These are phyloP conservation scores for Fomes fomentarius DNA, from an alignment of 1,284 basidiomycete species.

Conservation along the genomic window DNA sequence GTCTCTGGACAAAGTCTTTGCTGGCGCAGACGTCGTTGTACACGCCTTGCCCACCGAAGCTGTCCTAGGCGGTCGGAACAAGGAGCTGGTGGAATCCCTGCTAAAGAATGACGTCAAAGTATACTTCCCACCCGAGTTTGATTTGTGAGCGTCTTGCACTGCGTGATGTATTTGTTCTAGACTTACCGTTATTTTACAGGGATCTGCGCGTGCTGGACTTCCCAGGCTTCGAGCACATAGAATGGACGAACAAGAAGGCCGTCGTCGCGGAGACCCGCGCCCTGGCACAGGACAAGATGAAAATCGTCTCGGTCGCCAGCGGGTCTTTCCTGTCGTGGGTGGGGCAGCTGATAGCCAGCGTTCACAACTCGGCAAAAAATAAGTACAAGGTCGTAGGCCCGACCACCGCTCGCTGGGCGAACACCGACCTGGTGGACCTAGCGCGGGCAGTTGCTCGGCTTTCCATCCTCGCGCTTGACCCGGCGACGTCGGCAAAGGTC, in stretches of 20 bases:
- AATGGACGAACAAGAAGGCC: constrained; percentile 28
- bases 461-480: constrained; percentile 26
- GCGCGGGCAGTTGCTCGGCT: constrained; percentile 30
- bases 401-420: constrained; percentile 17
- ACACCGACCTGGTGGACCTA: constrained; percentile 31
- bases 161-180: too few relatives aligned
- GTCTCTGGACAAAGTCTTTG: constrained; percentile 21
- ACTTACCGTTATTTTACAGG: constrained; percentile 12
- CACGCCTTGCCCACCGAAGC: constrained; percentile 18
- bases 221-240: constrained; percentile 23
- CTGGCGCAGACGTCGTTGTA: constrained; percentile 30
- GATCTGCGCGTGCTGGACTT: constrained; percentile 31
- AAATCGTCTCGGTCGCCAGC: constrained; percentile 29
- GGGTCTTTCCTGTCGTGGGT: constrained; percentile 24
- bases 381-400: constrained; percentile 25
- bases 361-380: too few relatives aligned
- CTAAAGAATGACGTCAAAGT: constrained; percentile 26
- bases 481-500: constrained; percentile 21
- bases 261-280: constrained; percentile 21
- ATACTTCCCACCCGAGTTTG: constrained; percentile 34
- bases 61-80: constrained; percentile 14
- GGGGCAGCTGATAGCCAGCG: too few relatives aligned
- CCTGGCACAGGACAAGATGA: constrained; percentile 23
- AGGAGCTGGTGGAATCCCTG: constrained; percentile 24
- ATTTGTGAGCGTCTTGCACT: constrained; percentile 12